Evolutionary conservation across 352 stramenopile genomes (phyloP).

Genomic region (Detonula confervacea): DNA sequence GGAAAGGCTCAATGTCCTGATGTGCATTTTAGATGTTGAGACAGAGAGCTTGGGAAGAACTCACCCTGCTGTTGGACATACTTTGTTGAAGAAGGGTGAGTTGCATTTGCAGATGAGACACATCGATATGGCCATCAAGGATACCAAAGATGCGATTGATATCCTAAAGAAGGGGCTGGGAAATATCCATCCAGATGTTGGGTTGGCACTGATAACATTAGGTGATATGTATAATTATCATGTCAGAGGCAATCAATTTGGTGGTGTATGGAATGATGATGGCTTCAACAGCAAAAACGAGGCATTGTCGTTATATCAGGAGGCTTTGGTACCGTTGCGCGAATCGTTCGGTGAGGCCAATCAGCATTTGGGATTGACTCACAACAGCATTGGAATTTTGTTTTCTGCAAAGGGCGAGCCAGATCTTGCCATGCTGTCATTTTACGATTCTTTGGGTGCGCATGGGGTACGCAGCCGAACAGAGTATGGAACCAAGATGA

Average conservation of each 20-base stretch:
- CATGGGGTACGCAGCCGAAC: conserved; percentile 49
- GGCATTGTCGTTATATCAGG: conserved; percentile 47
- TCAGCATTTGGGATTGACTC: conserved; percentile 34
- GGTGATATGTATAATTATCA: conserved; percentile 59
- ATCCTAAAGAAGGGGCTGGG: conserved; percentile 51
- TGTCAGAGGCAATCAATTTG: conserved; percentile 1
- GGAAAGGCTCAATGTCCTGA: conserved; percentile 52
- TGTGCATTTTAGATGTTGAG: conserved; percentile 53
- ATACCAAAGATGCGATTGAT: conserved; percentile 39
- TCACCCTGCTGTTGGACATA: conserved; percentile 53
- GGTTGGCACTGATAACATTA: conserved; percentile 37
- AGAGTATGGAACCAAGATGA: conserved; percentile 10
- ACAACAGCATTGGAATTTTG: conserved; percentile 59
- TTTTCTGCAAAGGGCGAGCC: conserved; percentile 34
- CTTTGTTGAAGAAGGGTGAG: conserved; percentile 52
- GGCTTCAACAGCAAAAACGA: conserved; percentile 28
- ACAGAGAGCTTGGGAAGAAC: conserved; percentile 46
- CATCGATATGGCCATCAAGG: conserved; percentile 55
- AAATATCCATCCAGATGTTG: conserved; percentile 52
- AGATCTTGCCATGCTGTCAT: conserved; percentile 46
- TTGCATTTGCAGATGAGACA: conserved; percentile 61
- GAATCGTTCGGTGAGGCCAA: conserved; percentile 48
- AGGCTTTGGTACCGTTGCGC: conserved; percentile 40
- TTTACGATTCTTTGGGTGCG: conserved; percentile 52
- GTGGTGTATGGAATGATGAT: conserved; percentile 18